Evolutionary conservation across 2,329 filamentous ascomycete species (phyloP).

Genomic region (Botrytis paeoniae): DNA sequence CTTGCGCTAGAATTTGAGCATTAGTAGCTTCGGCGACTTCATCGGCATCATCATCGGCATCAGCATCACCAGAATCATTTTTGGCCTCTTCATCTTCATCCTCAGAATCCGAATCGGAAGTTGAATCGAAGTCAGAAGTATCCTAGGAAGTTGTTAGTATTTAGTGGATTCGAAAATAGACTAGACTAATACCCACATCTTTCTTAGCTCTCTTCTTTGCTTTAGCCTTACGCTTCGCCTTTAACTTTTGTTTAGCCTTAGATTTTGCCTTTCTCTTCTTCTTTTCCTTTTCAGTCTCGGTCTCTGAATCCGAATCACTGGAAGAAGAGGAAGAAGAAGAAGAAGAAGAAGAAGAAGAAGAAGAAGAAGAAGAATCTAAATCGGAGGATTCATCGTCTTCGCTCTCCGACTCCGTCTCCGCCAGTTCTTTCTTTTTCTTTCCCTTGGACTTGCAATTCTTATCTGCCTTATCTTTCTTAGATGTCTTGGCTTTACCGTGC

Average conservation of each 20-base stretch:
- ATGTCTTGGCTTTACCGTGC: conserved; percentile 28
- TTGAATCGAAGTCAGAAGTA: conserved; percentile 35
- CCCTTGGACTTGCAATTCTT: conserved; percentile 16
- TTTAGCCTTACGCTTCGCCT: conserved; percentile 41
- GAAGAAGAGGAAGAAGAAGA: conserved; percentile 10
- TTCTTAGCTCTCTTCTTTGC: conserved; percentile 42
- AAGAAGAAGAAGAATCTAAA: neutral
- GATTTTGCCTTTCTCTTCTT: conserved; percentile 38
- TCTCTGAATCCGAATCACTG: conserved; percentile 32
- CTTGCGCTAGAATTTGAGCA: conserved; percentile 28
- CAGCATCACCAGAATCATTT: conserved; percentile 18
- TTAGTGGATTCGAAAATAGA: neutral
- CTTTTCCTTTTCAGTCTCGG: conserved; percentile 38
- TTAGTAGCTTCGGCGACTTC: conserved; percentile 20
- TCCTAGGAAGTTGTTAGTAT: conserved; percentile 27
- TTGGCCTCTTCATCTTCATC: conserved; percentile 19
- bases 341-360: conserved; percentile 14
- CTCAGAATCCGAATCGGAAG: conserved; percentile 36
- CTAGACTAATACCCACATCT: conserved; percentile 28
- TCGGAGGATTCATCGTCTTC: conserved; percentile 10
- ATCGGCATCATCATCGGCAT: conserved; percentile 22
- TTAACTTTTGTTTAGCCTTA: conserved; percentile 39
- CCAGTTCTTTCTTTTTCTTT: conserved; percentile 21
- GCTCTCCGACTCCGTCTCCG: conserved; percentile 20
- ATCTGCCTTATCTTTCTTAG: conserved; percentile 29